These are phyloP conservation scores for Podospora fimiseda DNA, from an alignment of 495 filamentous ascomycete species.

Conservation along the genomic window DNA sequence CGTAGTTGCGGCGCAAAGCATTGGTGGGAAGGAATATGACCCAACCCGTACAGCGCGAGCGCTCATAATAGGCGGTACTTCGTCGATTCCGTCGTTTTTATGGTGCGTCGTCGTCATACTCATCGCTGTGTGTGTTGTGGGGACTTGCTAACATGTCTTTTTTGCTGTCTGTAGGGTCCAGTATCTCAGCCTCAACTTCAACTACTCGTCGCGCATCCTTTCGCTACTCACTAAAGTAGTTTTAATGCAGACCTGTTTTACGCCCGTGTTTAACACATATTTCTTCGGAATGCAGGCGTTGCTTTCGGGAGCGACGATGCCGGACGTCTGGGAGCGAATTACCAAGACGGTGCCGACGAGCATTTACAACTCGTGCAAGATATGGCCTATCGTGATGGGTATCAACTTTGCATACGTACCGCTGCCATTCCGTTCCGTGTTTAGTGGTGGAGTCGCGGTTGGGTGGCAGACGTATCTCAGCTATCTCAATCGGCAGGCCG, in stretches of 20 bases:
- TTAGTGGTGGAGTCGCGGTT: constrained; percentile 70
- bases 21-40: constrained; percentile 58
- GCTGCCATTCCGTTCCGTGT: constrained; percentile 69
- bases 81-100: constrained; percentile 69
- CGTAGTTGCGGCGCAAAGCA: constrained; percentile 62
- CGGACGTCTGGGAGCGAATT: constrained; percentile 62
- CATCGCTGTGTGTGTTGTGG: background rate
- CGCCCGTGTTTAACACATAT: constrained; percentile 82
- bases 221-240: constrained; percentile 69
- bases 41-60: constrained; percentile 63
- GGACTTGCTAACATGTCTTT: background rate
- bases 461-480: constrained; percentile 91
- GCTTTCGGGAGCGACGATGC: constrained; percentile 50
- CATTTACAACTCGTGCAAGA: constrained; percentile 71
- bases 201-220: constrained; percentile 63
- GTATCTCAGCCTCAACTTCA: constrained; percentile 72
- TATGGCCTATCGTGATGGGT: constrained; percentile 86
- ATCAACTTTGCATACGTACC: constrained; percentile 81
- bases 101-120: constrained; percentile 49
- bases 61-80: constrained; percentile 62
- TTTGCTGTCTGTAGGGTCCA: constrained; percentile 55
- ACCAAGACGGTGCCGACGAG: constrained; percentile 69
- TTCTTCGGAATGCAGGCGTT: constrained; percentile 83
- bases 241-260: constrained; percentile 77
- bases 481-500: constrained; percentile 71